Evolutionary conservation across 2,329 filamentous ascomycete genomes (phyloP), one percentile per base, ranked within the genome.

Genomic region (Ascocoryne sarcoides): DNA sequence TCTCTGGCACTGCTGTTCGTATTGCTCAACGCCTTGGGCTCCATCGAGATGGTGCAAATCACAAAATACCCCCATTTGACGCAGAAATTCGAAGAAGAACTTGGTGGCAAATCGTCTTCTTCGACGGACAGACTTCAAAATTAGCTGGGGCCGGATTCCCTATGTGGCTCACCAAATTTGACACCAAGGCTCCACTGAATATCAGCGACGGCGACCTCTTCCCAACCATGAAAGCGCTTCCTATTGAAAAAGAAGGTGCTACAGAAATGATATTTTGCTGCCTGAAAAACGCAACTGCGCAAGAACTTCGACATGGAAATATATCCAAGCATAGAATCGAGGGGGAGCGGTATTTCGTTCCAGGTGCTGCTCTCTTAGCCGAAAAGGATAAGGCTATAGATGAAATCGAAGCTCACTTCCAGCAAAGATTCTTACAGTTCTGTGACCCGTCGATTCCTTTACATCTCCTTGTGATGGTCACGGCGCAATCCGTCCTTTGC

Each of bases 21-120:
- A 69, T 74, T 14, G 65, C 62, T 10, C 69, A 71, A 50, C 61
- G 67, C 12, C 63, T 71, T 29, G 70, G 70, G 1, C 57, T 73
- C 9, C 69, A 73, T 49, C 61, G 64, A 5, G 70, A 73, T 34
- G 51, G 53, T n/a, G 47, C 49, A 21, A 47, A 42, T 19, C 47
- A 50, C 49, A 64, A 62, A 3, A 58, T 58, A 7, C 52, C 53
- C 3, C 66, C 71, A 0, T 82, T 75, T 44, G 70, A 80, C 44
- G 67, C 69, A 2, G 73, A 81, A 56, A 70, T 80, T 59, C 68
- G 77, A 20, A 67, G 78, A 14, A 67, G 78, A 2, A 58, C 80
- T 0, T 82, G 77, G 72, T 75, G 74, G 63, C 73, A 79, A 45
- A 67, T 82, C 14, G 60, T 78, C 21, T 68, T 76, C n/a, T 65